Evolutionary conservation across 169 alveolate genomes (phyloP), one percentile per base, ranked within the genome.

Genomic region (Cyclospora cayetanensis): DNA sequence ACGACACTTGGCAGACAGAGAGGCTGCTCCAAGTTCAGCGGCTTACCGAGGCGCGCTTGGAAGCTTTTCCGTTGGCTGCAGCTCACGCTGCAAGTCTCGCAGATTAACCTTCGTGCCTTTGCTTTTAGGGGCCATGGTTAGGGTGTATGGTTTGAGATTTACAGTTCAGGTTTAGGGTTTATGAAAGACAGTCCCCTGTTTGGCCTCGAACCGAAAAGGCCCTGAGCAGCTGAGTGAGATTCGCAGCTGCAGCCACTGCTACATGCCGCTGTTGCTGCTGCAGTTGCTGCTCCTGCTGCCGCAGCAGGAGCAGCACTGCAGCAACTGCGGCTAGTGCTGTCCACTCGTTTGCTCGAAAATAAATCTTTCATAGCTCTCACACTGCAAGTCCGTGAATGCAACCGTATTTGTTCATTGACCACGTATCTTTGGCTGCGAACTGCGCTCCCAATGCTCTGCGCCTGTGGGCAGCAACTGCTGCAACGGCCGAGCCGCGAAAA

Each of bases 121-220:
- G 84, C 84, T 72, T 41, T 72, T 72, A 1, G 84, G 84, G 35
- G 84, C 84, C 84, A 72, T 72, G 60, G 63, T 72, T 31, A 34
- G 82, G 53, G 82, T 70, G 31, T 72, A 72, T 53, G 84, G 65
- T 72, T 72, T 72, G 41, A 60, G 84, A 60, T 72, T 72, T 72
- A 72, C 63, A 60, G 84, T 72, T 72, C 41, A 20, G 84, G 82
- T 27, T 70, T 27, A 22, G 63, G 84, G 31, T 72, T 72, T 72
- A 7, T 53, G 37, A 42, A n/a, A n/a, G 1, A 22, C 22, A 31
- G 25, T 1, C 60, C 20, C 5, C 34, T 37, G 25, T 4, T 37
- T 37, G 37, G 55, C 55, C 7, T 7, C 55, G 15, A 7, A 7
- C 7, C 7, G 50, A 39, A 72, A 34, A 72, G 31, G 37, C 74